Evolutionary conservation across 768 basidiomycete genomes (phyloP).

Genomic region (Porphyrellus cyaneotinctus): DNA sequence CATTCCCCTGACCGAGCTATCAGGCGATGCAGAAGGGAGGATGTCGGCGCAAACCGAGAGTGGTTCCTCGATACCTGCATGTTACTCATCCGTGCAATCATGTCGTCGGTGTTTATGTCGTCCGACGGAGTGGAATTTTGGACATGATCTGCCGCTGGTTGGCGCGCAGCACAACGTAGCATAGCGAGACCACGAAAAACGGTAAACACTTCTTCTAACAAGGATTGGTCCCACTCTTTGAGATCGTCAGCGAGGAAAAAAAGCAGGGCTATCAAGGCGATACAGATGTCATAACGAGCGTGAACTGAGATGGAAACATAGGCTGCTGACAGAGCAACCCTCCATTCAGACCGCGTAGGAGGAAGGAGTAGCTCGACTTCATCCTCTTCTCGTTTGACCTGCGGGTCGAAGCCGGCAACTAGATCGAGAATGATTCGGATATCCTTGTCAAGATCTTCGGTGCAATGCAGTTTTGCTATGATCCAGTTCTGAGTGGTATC

Average conservation of each 20-base stretch:
- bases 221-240: slow-evolving; percentile 57
- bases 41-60: slow-evolving; percentile 45
- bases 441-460: slow-evolving; percentile 53
- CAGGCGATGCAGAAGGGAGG: slow-evolving; percentile 62
- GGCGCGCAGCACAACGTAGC: slow-evolving; percentile 56
- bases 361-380: slow-evolving; percentile 55
- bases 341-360: slow-evolving; percentile 57
- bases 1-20: slow-evolving; percentile 49
- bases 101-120: slow-evolving; percentile 54
- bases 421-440: slow-evolving; percentile 60
- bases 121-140: slow-evolving; percentile 31
- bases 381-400: slow-evolving; percentile 73
- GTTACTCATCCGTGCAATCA: slow-evolving; percentile 59
- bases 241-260: slow-evolving; percentile 68
- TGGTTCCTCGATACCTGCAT: slow-evolving; percentile 64
- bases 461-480: slow-evolving; percentile 50
- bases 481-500: slow-evolving; percentile 62
- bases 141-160: slow-evolving; percentile 45
- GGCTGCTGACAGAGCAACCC: slow-evolving; percentile 53
- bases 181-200: slow-evolving; percentile 77
- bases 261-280: slow-evolving; percentile 60
- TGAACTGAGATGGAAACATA: slow-evolving; percentile 61
- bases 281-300: slow-evolving; percentile 72
- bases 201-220: slow-evolving; percentile 72
- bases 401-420: slow-evolving; percentile 64